A percentile compares a stretch with the other conserved stretches of the same genome.
Evolutionary conservation across 305 asterid species (phyloP).

Genomic region (Withania somnifera): DNA sequence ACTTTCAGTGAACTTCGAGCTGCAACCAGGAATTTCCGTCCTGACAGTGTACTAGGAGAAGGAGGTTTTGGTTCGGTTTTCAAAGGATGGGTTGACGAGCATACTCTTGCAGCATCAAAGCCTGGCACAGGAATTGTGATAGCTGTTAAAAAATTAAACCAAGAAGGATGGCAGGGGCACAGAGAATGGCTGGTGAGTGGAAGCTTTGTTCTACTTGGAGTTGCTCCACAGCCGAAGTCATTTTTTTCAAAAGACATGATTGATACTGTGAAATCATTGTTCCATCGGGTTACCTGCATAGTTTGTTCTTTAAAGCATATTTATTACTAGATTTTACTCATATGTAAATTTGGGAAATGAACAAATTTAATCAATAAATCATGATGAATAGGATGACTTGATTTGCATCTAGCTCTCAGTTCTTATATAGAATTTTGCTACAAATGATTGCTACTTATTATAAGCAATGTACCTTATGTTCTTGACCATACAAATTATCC

Average conservation of each 20-base stretch:
- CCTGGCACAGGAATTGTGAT: constrained; percentile 46
- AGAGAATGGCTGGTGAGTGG: constrained; percentile 62
- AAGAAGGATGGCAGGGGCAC: constrained; percentile 69
- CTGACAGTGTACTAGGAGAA: constrained; percentile 57
- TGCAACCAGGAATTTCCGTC: constrained; percentile 65
- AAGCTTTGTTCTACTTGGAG: not conserved
- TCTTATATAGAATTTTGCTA: not conserved
- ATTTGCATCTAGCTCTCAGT: not conserved
- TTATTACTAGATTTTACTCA: not conserved
- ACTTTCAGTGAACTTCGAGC: constrained; percentile 42
- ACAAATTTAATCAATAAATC: not conserved
- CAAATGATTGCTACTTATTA: not conserved
- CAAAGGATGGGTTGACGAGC: constrained; percentile 69
- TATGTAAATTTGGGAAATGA: not conserved
- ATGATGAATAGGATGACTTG: not conserved
- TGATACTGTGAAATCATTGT: not conserved
- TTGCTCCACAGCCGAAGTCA: not conserved
- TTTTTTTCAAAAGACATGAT: not conserved
- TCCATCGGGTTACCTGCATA: not conserved
- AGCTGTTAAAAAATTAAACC: constrained; percentile 66
- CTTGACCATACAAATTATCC: not conserved
- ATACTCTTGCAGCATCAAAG: constrained; percentile 37
- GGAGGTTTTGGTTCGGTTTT: constrained; percentile 63
- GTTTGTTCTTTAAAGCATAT: not conserved
- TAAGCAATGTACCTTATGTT: not conserved